phyloP scores from a whole-genome alignment of 2,329 filamentous ascomycete genomes.

The Trichocomaceae sp. region DNA sequence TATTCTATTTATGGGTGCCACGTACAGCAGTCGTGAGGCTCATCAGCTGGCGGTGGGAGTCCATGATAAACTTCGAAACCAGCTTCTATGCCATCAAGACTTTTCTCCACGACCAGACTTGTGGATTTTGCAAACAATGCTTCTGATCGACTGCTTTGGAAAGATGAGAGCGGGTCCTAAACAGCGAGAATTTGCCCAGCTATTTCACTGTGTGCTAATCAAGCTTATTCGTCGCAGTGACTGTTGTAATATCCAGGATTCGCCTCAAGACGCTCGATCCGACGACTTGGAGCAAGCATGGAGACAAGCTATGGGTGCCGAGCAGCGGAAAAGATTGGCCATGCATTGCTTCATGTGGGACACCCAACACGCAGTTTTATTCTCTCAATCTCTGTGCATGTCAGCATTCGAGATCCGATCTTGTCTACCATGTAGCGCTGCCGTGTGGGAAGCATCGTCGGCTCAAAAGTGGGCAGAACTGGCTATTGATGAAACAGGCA shows the following conservation, averaged over 20 bases:
- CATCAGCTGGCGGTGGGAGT: slow-evolving; percentile 57
- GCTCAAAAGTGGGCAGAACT: slow-evolving; percentile 46
- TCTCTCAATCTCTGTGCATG: slow-evolving; percentile 62
- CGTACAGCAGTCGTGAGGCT: slow-evolving; percentile 53
- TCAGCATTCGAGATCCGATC: slow-evolving; percentile 57
- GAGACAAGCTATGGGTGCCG: slow-evolving; percentile 49
- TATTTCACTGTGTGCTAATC: slow-evolving; percentile 52
- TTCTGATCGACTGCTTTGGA: slow-evolving; percentile 59
- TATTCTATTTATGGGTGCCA: slow-evolving; percentile 55
- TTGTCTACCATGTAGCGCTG: slow-evolving; percentile 49
- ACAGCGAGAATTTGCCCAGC: slow-evolving; percentile 57
- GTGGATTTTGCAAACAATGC: slow-evolving; percentile 56
- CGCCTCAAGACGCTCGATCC: slow-evolving; percentile 27
- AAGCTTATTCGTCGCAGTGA: slow-evolving; percentile 50
- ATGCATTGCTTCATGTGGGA: slow-evolving; percentile 62
- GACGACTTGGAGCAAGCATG: slow-evolving; percentile 44
- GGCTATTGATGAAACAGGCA: slow-evolving; percentile 29
- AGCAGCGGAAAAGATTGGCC: slow-evolving; percentile 55
- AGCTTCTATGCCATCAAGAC: slow-evolving; percentile 52
- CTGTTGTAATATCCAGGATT: slow-evolving; percentile 43
- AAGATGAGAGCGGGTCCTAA: slow-evolving; percentile 57
- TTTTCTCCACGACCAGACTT: slow-evolving; percentile 55
- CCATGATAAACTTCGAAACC: slow-evolving; percentile 53
- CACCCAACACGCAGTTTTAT: slow-evolving; percentile 57
- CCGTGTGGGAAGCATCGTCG: slow-evolving; percentile 52